A percentile compares a stretch with the other conserved stretches of the same genome.
Conservation (phyloP, 331 rosid genomes). For the Quercus tomentella region DNA sequence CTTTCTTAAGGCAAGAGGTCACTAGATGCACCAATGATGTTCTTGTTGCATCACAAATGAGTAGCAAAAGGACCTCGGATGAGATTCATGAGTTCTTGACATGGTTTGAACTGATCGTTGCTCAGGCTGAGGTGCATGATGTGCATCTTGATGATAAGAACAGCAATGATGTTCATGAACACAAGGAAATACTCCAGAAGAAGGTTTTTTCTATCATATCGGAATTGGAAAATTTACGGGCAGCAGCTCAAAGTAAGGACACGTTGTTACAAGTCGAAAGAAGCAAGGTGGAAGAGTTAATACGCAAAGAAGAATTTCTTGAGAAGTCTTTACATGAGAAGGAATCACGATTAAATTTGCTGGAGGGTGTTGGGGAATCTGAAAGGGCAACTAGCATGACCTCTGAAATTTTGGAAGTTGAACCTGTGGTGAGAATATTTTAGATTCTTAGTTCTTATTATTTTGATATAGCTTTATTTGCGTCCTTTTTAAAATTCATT, state of each 20-base stretch:
- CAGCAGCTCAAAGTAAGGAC: slow-evolving; percentile 60
- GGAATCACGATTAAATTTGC: slow-evolving; percentile 72
- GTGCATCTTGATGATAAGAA: slow-evolving; percentile 44
- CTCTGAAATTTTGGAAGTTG: slow-evolving; percentile 80
- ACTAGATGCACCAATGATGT: slow-evolving; percentile 89
- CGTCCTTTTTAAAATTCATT: neutral
- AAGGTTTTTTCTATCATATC: slow-evolving; percentile 51
- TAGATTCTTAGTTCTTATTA: slow-evolving; percentile 4
- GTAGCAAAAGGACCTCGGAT: slow-evolving; percentile 53
- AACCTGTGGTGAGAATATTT: slow-evolving; percentile 73
- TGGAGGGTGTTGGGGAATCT: slow-evolving; percentile 67
- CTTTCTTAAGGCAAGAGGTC: slow-evolving; percentile 97
- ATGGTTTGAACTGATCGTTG: slow-evolving; percentile 60
- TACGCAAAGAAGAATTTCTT: slow-evolving; percentile 55
- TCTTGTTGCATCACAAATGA: slow-evolving; percentile 76
- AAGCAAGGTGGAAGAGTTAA: slow-evolving; percentile 62
- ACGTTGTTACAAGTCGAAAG: slow-evolving; percentile 69
- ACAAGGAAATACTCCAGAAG: slow-evolving; percentile 66
- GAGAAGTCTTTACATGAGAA: slow-evolving; percentile 65
- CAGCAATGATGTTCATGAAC: slow-evolving; percentile 40
- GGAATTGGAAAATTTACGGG: slow-evolving; percentile 61
- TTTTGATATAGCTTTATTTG: neutral
- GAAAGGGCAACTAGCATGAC: slow-evolving; percentile 39
- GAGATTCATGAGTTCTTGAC: slow-evolving; percentile 59
- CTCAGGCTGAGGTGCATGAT: slow-evolving; percentile 51